Evolutionary conservation across 148 eudicot genomes (phyloP).

Genomic region (Limonium bicolor): DNA sequence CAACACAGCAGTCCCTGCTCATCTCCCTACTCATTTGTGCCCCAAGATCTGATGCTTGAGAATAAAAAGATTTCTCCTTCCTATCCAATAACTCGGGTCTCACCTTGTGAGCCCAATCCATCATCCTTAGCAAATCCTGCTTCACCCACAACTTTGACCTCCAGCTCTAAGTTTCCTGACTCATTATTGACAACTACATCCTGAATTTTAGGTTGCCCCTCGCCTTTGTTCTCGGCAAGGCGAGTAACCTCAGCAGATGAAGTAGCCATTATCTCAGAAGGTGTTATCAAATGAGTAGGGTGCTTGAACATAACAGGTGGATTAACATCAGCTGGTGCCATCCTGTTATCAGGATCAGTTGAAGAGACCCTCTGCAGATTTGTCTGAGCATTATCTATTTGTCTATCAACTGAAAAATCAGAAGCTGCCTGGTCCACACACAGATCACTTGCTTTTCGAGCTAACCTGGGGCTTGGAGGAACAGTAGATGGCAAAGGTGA

Average conservation of each 20-base stretch:
- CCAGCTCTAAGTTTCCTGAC: conserved; percentile 42
- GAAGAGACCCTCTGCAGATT: conserved; percentile 30
- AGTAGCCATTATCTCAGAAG: conserved; percentile 79
- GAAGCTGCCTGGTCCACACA: conserved; percentile 32
- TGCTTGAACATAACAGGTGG: conserved; percentile 54
- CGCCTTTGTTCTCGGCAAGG: conserved; percentile 33
- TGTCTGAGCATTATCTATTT: conserved; percentile 36
- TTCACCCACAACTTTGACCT: conserved; percentile 85
- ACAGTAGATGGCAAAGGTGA: too few relatives aligned
- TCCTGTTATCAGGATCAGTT: conserved; percentile 35
- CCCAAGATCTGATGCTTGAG: conserved; percentile 92
- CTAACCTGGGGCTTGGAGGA: conserved; percentile 62
- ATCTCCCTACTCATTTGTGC: too few relatives aligned
- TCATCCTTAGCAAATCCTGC: conserved; percentile 29
- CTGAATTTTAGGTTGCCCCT: conserved; percentile 39
- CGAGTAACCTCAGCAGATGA: conserved; percentile 48
- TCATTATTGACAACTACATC: conserved; percentile 45
- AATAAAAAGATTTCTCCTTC: conserved; percentile 59
- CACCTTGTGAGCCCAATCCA: conserved; percentile 25
- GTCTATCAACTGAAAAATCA: conserved; percentile 64
- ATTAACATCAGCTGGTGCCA: conserved; percentile 34
- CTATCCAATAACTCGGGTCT: conserved; percentile 31
- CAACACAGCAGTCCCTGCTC: conserved; percentile 10
- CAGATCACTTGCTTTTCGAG: conserved; percentile 35
- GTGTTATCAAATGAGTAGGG: conserved; percentile 95